Evolutionary conservation across 176 grass and related monocot genomes (phyloP).

Genomic region (Hyparrhenia diplandra): DNA sequence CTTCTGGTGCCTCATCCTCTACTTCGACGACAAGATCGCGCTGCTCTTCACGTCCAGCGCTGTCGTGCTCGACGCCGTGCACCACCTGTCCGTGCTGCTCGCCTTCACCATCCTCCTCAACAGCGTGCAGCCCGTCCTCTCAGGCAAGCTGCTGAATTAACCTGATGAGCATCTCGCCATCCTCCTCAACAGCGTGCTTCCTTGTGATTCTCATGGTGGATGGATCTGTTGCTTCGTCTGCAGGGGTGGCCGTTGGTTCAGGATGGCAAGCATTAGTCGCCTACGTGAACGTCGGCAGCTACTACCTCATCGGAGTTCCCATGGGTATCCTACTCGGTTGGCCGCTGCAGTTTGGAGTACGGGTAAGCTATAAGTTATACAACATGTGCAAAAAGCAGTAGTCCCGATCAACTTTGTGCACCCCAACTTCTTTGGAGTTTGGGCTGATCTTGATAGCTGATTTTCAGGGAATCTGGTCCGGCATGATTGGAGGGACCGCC

Average conservation of each 20-base stretch:
- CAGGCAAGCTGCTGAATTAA: neutral
- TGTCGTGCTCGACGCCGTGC: conserved; percentile 31
- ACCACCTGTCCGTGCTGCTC: conserved; percentile 35
- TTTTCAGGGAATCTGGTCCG: conserved; percentile 64
- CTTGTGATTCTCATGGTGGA: neutral
- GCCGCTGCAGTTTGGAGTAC: conserved; percentile 36
- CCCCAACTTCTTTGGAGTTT: neutral
- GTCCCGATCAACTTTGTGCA: neutral
- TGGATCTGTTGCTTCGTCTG: neutral
- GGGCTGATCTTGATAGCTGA: neutral
- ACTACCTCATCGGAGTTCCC: conserved; percentile 62
- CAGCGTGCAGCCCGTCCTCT: conserved; percentile 59
- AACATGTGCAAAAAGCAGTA: neutral
- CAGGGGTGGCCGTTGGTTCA: conserved; percentile 61
- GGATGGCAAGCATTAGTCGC: conserved; percentile 59
- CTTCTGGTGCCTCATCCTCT: conserved; percentile 47
- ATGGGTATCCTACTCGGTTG: conserved; percentile 43
- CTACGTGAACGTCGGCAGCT: conserved; percentile 59
- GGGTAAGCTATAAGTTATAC: conserved; percentile 31
- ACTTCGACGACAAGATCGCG: conserved; percentile 36
- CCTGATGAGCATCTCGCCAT: too few species aligned
- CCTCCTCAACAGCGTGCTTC: too few species aligned
- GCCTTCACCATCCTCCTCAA: conserved; percentile 58
- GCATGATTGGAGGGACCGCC: conserved; percentile 52
- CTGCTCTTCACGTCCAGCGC: conserved; percentile 43